Evolutionary conservation across 805 yeast species (phyloP), one percentile per base, ranked within the genome.

Genomic region (Cyberlindnera americana): DNA sequence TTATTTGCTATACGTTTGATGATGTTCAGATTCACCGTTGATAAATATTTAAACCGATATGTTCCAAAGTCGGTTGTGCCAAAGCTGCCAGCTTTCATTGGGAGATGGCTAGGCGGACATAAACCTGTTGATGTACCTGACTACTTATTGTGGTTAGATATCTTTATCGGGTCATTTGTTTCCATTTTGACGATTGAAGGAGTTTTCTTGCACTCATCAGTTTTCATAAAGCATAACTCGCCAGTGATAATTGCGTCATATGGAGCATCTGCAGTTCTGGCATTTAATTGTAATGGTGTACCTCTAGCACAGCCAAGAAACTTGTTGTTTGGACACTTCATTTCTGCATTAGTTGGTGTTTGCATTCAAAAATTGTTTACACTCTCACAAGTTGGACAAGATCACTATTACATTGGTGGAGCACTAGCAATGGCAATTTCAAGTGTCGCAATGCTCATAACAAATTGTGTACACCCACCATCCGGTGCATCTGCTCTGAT

Each of bases 261-360:
- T 47, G 87, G 81, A 0, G 88, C 88, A 0, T 64, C 80, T 2
- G 82, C 84, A 1, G 72, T 81, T 25, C 61, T 81, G 11, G 61
- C 75, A 29, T 81, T 73, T 58, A 80, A 79, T 52, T 72, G 75
- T 2, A 60, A 64, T n/a, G 67, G 56, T 16, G 72, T 73, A 0
- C 86, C 87, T 2, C 59, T 81, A 33, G 76, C 84, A 1, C 87
- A 81, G 60, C 87, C 88, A 0, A 57, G 86, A 33, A 77, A 74
- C 52, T 61, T 79, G 2, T 35, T 80, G 11, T 28, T 74, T 30
- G 86, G 86, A 5, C 81, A 79, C 36, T 68, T 80, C 41, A 13
- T 76, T 7, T 57, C 79, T 10, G 62, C 81, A 0, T 33, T 80
- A 12, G 52, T 78, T 26, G 86, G 86, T 0, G 61, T 78, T 1